Evolutionary conservation across 2,329 filamentous ascomycete genomes (phyloP), one percentile per base, ranked within the genome.

Genomic region (Cordyceps pruinosa): DNA sequence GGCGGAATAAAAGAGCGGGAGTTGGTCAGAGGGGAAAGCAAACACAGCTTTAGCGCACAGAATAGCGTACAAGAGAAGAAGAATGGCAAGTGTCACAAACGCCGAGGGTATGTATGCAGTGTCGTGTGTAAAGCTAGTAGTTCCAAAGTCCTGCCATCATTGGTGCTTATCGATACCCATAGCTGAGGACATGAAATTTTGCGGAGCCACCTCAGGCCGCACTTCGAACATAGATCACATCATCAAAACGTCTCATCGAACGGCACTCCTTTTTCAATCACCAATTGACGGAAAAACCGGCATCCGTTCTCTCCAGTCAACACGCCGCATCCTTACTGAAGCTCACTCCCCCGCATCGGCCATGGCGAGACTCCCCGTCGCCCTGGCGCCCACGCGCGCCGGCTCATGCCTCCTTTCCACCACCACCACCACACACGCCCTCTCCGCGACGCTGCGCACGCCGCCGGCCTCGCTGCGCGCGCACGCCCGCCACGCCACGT

Each of bases 401-500:
- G 61, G 46, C 63, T 39, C 34, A 34, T 61, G 59, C 62, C 63
- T 67, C 51, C 68, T 70, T 58, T 58, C 65, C 56, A 58, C 63
- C 6, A 61, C 62, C 45, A 56, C 62, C 19, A 28, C 19, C 5
- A 61, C 61, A 45, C 55, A 62, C 37, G 42, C 50, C 13, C 19
- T 28, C 4, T 52, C 62, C 9, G 60, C 61, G 32, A 62, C n/a
- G n/a, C n/a, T n/a, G n/a, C n/a, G 60, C 46, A 61, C 65, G 59
- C 60, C 68, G n/a, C 56, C 64, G 25, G 59, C 57, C 5, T 60
- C 66, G 59, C 70, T 44, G 63, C 64, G 72, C 74, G 73, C 59
- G 50, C 88, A 92, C 75, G 78, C 85, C 69, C 87, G 91, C 60
- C 84, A 90, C 70, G 94, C 94, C 53, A 91, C 89, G 25, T 88